Percentiles rank a stretch among this genome's conserved stretches.
phyloP scores from a whole-genome alignment of 768 basidiomycete species.

The Phlegmacium glaucopus region DNA sequence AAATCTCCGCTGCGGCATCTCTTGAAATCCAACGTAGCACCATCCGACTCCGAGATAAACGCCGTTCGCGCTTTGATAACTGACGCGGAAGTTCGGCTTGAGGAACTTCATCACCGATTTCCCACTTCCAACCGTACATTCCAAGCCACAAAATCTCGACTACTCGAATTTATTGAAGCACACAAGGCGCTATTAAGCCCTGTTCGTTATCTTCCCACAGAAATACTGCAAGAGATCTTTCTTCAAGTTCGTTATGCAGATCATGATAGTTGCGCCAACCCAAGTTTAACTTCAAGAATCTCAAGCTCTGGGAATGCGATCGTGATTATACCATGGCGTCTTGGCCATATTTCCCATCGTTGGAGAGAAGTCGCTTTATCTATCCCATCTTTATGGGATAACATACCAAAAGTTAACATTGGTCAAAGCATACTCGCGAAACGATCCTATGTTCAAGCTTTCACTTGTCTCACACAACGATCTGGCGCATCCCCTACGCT shows the following conservation, averaged over 20 bases:
- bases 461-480: conserved; percentile 5
- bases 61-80: no score
- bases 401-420: not conserved
- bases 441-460: not conserved
- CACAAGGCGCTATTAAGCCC: conserved; percentile 5
- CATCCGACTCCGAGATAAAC: no score
- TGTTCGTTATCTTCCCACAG: conserved; percentile 8
- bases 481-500: conserved; percentile 5
- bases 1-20: no score
- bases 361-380: conserved; percentile 8
- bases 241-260: conserved; percentile 5
- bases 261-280: not conserved
- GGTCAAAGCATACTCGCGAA: not conserved
- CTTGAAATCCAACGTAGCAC: no score
- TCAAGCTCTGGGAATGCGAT: no score
- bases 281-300: conserved; percentile 1
- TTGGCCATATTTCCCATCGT: conserved; percentile 6
- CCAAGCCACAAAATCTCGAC: no score
- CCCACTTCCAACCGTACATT: no score
- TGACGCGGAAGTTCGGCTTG: no score
- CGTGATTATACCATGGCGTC: conserved; percentile 2
- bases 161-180: not conserved
- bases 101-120: no score
- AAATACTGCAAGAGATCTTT: conserved; percentile 12
- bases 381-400: conserved; percentile 7